Conservation (phyloP, 257 asterid species). For the Eustoma russellianum region DNA sequence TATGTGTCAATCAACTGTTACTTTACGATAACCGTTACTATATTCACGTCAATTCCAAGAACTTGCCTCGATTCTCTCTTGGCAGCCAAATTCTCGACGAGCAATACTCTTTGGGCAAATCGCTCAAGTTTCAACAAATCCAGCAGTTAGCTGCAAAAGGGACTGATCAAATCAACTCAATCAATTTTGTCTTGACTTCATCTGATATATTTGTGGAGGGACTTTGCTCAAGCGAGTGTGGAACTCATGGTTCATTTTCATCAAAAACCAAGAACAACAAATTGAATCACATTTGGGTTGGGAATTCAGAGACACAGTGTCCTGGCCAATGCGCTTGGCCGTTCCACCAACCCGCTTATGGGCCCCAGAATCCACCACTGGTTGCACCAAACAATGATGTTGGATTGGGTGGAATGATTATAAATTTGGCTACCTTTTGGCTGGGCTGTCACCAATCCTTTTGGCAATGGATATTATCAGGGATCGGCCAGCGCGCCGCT, state of each 20-base stretch:
- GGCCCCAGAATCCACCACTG: slow-evolving; percentile 26
- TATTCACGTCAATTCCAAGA: slow-evolving; percentile 4
- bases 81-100: slow-evolving; percentile 17
- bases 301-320: slow-evolving; percentile 29
- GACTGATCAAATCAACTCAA: not conserved
- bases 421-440: slow-evolving; percentile 28
- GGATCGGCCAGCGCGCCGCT: slow-evolving; percentile 24
- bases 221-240: slow-evolving; percentile 26
- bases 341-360: slow-evolving; percentile 20
- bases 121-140: slow-evolving; percentile 12
- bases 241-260: slow-evolving; percentile 16
- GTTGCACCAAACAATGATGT: slow-evolving; percentile 30
- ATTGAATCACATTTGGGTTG: slow-evolving; percentile 20
- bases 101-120: slow-evolving; percentile 15
- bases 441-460: slow-evolving; percentile 32
- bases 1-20: too few relatives aligned
- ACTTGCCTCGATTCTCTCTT: not conserved
- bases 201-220: slow-evolving; percentile 25
- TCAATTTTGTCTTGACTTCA: slow-evolving; percentile 23
- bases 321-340: slow-evolving; percentile 39
- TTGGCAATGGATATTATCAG: slow-evolving; percentile 27
- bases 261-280: not conserved
- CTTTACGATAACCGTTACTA: too few relatives aligned
- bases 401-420: slow-evolving; percentile 27
- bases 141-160: slow-evolving; percentile 15